Base-by-base conservation (phyloP, 129 eudicot species). In the Lonicera japonica region DNA sequence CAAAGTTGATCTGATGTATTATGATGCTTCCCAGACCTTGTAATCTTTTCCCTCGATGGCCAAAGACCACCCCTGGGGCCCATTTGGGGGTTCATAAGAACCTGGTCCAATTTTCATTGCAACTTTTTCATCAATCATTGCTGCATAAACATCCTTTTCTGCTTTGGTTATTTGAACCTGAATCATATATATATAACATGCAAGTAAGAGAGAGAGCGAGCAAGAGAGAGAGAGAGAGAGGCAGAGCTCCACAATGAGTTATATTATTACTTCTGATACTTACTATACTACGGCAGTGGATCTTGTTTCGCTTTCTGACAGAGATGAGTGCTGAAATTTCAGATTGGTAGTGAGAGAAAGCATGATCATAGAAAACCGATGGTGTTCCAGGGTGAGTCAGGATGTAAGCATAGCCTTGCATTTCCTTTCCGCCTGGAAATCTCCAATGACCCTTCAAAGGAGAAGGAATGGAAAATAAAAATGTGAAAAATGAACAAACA, bases 321-420 rank as follows among this genome's bases (percentile, higher is more conserved):
- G 92, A 80, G 47, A 94, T 66, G 29, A 94, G 95, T 39, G 77
- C 73, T 13, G 84, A 22, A 61, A 88, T 85, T 65, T 94, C 88
- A 50, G 80, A 36, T 24, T 70, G 69, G 47, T 75, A 67, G 51
- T 73, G 83, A 58, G 96, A 85, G 75, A 85, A 94, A 53, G 83
- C 62, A 78, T 94, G 99, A 63, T 94, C 99, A 39, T 80, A 94
- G 76, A 94, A 94, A 48, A 94, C 95, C 0, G 99, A 77, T 24
- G 99, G 99, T 11, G 99, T 94, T 57, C 96, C 96, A 1, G 99
- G 92, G 75, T 94, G 99, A 63, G 99, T 94, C 56, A 94, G 73
- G 63, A 94, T 94, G 81, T 94, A 94, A 34, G 99, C 92, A 64
- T 94, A 94, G 61, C 99, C 99, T 83, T 94, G 99, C 92, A 94